Base-by-base conservation (phyloP, 208 protist species). In the Acanthamoeba healyi region DNA sequence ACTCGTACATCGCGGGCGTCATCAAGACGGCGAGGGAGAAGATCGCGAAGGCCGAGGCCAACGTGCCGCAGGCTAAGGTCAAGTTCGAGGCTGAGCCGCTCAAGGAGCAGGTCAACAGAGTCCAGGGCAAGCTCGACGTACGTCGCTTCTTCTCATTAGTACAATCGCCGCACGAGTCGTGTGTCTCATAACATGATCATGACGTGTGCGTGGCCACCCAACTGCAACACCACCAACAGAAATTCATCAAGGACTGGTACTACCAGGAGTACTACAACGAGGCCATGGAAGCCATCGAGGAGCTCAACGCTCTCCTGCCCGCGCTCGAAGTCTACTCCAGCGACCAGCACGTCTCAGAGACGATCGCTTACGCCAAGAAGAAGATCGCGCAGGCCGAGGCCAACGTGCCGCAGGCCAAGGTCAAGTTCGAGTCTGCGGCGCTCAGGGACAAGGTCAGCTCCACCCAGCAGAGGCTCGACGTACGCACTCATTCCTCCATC, bases 351-450 rank as follows among this genome's bases (percentile, higher is more conserved):
- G 22, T 77, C 2, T 22, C 86, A 2, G 86, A 42, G 49, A 92
- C 51, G 10, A n/a, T n/a, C n/a, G n/a, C n/a, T n/a, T n/a, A n/a
- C n/a, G 36, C 86, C 0, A 67, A 74, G 56, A 17, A 34, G 14
- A 92, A 92, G 86, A 92, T 92, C 63, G 58, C 56, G 15, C 24
- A 63, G 46, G 86, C 86, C 63, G 86, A 92, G 86, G 86, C 86
- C 86, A 92, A 92, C 86, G 51, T 92, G 0, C 86, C 86, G 1
- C 86, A 92, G 86, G 86, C 86, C 86, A 92, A 92, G 86, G 42
- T 92, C 56, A 65, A 74, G 56, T 92, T 92, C 34, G 86, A 92
- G 86, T 40, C 86, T 32, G 86, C 26, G 15, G 24, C 56, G 9
- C 63, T 92, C 58, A 92, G 36, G 44, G 86, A 92, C 7, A 6